These are phyloP conservation scores for Biscutella laevigata DNA, from an alignment of 441 rosid genomes.

Conservation along the genomic window DNA sequence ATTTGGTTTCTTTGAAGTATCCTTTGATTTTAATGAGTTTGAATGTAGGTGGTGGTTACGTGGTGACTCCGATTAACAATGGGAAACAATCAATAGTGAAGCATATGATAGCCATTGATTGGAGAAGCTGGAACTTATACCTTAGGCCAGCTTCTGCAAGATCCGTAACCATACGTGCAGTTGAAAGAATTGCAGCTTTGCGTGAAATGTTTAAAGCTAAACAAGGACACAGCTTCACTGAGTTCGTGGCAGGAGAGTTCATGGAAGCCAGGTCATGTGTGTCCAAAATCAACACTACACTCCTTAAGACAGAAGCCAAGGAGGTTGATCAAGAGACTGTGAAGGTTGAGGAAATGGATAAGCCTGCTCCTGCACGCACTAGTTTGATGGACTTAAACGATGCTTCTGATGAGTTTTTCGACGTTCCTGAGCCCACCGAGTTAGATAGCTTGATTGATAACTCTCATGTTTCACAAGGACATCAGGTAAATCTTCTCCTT, in stretches of 20 bases:
- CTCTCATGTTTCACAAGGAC: conserved; percentile 28
- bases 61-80: conserved; percentile 58
- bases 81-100: conserved; percentile 70
- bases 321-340: conserved; percentile 15
- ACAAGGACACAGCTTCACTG: conserved; percentile 39
- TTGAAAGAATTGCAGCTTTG: conserved; percentile 79
- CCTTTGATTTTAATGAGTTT: background rate
- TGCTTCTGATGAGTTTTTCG: conserved; percentile 81
- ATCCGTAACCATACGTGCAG: conserved; percentile 66
- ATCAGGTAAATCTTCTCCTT: too few relatives aligned
- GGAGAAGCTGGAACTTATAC: conserved; percentile 78
- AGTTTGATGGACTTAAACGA: conserved; percentile 52
- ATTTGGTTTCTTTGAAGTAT: background rate
- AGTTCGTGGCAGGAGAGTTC: conserved; percentile 31
- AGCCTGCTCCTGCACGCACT: conserved; percentile 29
- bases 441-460: conserved; percentile 28
- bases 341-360: conserved; percentile 36
- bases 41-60: conserved; percentile 84
- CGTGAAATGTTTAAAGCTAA: conserved; percentile 68
- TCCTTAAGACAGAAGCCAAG: conserved; percentile 21
- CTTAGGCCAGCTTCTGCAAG: conserved; percentile 52
- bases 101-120: conserved; percentile 88
- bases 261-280: conserved; percentile 23
- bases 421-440: conserved; percentile 52
- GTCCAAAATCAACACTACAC: conserved; percentile 25